Base-by-base conservation (phyloP, 2,329 filamentous ascomycete genomes). In the Neonectria neomacrospora region DNA sequence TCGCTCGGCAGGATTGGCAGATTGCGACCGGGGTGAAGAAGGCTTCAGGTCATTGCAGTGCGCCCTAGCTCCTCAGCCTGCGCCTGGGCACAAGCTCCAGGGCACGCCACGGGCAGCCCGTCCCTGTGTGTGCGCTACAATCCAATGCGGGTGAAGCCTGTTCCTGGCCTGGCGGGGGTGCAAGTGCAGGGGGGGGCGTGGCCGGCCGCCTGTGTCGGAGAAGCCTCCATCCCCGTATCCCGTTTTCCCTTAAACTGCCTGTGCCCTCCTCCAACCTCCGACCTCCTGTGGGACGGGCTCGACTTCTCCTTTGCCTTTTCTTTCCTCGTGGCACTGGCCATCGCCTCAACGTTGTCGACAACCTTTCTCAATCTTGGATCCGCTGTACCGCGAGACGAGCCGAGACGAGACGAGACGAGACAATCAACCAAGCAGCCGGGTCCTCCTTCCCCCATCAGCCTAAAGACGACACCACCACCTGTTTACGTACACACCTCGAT, bases 1-100 rank as follows among this genome's bases (percentile, higher is more conserved):
- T 73, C 71, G 68, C 67, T 71, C 65, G 68, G 66, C 64, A 64
- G 65, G 61, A 68, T 73, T 71, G 69, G 71, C 69, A 73, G 71
- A 73, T 73, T 73, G 68, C 68, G 59, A 67, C 67, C 47, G 44
- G 65, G 60, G 50, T 47, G 26, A 12, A 12, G 12, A 34, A 16
- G 32, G 32, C 32, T 16, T 16, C 32, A 34, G 26, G n/a, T 37
- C n/a, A n/a, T 54, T n/a, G 23, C 51, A 12, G 22, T 47, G 22
- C 14, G 23, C 16, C 44, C 44, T 23, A 23, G 8, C 5, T 2
- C 8, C 8, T 14, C 8, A 11, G 11, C 18, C 8, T 47, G 42
- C 20, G 34, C 42, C 42, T 47, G 42, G 8, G 42, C 12, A 45
- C 42, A 14, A 14, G 34, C 34, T 37, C 34, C 34, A 37, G 34